Evolutionary conservation across 352 stramenopile genomes (phyloP).

Genomic region (Globisporangium paroecandrum): DNA sequence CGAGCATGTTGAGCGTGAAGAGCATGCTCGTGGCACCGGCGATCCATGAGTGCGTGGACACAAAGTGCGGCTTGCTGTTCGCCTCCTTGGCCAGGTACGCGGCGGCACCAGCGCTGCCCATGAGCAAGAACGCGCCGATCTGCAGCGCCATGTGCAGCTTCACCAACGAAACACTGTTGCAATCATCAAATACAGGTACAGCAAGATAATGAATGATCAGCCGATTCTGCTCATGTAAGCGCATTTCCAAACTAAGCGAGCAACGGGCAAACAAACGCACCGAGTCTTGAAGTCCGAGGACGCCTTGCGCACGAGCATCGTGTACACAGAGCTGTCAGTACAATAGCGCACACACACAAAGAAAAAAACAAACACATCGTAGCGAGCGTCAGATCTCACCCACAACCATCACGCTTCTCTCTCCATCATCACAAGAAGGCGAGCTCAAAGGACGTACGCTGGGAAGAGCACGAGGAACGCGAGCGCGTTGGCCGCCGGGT

Average conservation of each 20-base stretch:
- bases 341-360: background rate
- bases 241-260: too few relatives aligned
- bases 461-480: conserved; percentile 63
- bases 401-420: background rate
- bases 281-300: conserved; percentile 40
- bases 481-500: conserved; percentile 59
- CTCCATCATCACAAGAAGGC: background rate
- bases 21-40: conserved; percentile 38
- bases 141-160: conserved; percentile 57
- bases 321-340: conserved; percentile 39
- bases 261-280: conserved; percentile 15
- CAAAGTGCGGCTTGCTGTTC: conserved; percentile 60
- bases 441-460: conserved; percentile 18
- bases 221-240: too few relatives aligned
- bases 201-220: too few relatives aligned
- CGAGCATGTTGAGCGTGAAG: conserved; percentile 55
- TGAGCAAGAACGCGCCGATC: conserved; percentile 41
- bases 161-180: conserved; percentile 27
- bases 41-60: conserved; percentile 73
- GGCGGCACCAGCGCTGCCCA: conserved; percentile 35
- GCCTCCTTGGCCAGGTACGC: conserved; percentile 62
- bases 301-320: conserved; percentile 56
- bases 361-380: background rate
- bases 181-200: too few relatives aligned
- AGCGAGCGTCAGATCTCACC: background rate